Evolutionary conservation across 1,284 basidiomycete species (phyloP).

Genomic region (Mycosarcoma maydis): DNA sequence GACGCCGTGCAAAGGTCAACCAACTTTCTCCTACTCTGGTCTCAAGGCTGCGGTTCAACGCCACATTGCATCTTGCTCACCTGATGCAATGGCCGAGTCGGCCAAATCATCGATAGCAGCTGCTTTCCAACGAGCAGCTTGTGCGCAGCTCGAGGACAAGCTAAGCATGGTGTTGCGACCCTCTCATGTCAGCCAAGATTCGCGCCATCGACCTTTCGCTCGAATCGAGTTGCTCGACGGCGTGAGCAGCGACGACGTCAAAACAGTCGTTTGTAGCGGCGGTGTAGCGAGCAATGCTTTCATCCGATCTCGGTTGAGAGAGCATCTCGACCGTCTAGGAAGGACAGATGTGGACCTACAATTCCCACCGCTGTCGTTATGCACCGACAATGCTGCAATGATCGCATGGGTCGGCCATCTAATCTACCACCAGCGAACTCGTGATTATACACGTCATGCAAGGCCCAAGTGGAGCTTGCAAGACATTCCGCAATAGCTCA

Average conservation of each 20-base stretch:
- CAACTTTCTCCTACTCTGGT: constrained; percentile 61
- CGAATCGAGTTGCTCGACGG: constrained; percentile 14
- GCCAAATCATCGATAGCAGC: constrained; percentile 29
- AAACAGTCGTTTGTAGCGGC: constrained; percentile 59
- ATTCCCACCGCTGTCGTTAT: constrained; percentile 61
- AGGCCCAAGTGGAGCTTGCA: constrained; percentile 61
- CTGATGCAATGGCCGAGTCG: background rate
- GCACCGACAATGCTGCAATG: constrained; percentile 66
- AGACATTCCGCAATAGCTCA: constrained; percentile 25
- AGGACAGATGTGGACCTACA: constrained; percentile 41
- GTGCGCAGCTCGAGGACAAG: constrained; percentile 61
- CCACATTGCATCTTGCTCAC: constrained; percentile 19
- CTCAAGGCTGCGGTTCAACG: constrained; percentile 49
- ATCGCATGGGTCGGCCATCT: constrained; percentile 61
- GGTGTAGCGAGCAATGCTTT: constrained; percentile 62
- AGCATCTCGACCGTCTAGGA: constrained; percentile 28
- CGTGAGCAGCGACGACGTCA: constrained; percentile 19
- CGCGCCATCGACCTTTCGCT: constrained; percentile 9
- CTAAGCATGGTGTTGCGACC: constrained; percentile 40
- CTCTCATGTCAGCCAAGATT: constrained; percentile 1
- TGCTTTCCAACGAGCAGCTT: constrained; percentile 58
- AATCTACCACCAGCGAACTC: constrained; percentile 41
- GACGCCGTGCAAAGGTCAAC: constrained; percentile 42
- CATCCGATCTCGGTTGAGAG: constrained; percentile 42
- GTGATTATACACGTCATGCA: constrained; percentile 44